A percentile compares a stretch with the other conserved stretches of the same genome.
Evolutionary conservation across 225 moss, liverwort and hornwort genomes (phyloP).

Genomic region (Takakia lepidozioides): DNA sequence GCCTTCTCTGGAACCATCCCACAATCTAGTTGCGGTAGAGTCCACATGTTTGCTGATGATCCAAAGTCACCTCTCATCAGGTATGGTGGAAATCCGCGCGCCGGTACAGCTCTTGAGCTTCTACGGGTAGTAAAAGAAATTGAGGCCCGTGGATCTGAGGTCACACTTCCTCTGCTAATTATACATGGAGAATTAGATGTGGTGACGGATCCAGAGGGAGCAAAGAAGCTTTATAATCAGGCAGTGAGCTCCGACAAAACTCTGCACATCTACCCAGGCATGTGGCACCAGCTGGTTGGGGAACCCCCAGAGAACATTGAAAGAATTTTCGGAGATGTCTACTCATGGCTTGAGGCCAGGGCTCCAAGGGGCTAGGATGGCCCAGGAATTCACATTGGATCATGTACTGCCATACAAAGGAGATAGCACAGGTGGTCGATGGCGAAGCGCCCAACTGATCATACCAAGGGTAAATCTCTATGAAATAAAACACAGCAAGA

Average conservation of each 20-base stretch:
- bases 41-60: too few relatives aligned
- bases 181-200: slow-evolving; percentile 60
- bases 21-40: too few relatives aligned
- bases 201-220: slow-evolving; percentile 71
- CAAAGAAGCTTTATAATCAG: slow-evolving; percentile 44
- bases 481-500: too few relatives aligned
- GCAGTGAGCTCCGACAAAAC: slow-evolving; percentile 69
- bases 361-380: too few relatives aligned
- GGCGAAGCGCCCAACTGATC: too few relatives aligned
- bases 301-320: slow-evolving; percentile 65
- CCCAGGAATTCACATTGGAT: too few relatives aligned
- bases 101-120: slow-evolving; percentile 63
- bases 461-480: too few relatives aligned
- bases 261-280: slow-evolving; percentile 53
- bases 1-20: too few relatives aligned
- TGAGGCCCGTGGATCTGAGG: slow-evolving; percentile 44
- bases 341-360: slow-evolving; percentile 53
- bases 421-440: too few relatives aligned
- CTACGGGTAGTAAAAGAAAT: slow-evolving; percentile 53
- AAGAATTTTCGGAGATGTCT: slow-evolving; percentile 54
- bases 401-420: too few relatives aligned
- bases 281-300: slow-evolving; percentile 95
- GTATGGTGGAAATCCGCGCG: slow-evolving; percentile 70
- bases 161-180: slow-evolving; percentile 52
- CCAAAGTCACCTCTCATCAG: slow-evolving; percentile 14